These are phyloP conservation scores for Seiridium cupressi DNA, from an alignment of 2,329 filamentous ascomycete genomes.

Conservation along the genomic window DNA sequence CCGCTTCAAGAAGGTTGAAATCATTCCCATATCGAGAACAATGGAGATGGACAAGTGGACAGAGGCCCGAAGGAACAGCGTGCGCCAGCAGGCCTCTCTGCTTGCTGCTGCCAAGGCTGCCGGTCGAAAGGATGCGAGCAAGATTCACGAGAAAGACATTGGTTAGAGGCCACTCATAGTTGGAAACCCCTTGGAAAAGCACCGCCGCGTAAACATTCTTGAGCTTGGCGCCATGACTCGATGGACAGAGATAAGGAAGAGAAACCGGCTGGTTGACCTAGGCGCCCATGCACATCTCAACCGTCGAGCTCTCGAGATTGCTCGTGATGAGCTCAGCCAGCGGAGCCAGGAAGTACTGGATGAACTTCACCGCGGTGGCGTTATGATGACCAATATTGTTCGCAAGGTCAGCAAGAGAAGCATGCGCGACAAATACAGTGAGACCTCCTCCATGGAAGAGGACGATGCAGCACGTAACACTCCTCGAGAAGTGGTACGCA, in stretches of 20 bases:
- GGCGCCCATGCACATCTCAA: conserved; percentile 32
- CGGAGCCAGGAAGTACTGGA: conserved; percentile 23
- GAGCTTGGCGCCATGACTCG: conserved; percentile 67
- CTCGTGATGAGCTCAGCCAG: conserved; percentile 26
- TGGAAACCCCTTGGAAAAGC: conserved; percentile 68
- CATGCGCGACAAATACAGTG: conserved; percentile 24
- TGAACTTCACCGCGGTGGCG: conserved; percentile 26
- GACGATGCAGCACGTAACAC: conserved; percentile 21
- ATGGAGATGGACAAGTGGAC: conserved; percentile 53
- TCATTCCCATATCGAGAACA: conserved; percentile 62
- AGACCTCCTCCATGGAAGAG: conserved; percentile 14
- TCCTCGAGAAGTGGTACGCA: conserved; percentile 12
- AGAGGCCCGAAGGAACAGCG: conserved; percentile 46
- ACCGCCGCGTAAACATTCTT: conserved; percentile 67
- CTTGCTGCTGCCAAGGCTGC: conserved; percentile 30
- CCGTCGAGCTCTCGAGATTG: conserved; percentile 29
- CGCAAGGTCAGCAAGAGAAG: conserved; percentile 32
- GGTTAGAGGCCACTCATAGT: conserved; percentile 68
- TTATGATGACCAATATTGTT: conserved; percentile 26
- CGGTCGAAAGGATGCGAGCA: conserved; percentile 21
- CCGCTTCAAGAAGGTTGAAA: conserved; percentile 65
- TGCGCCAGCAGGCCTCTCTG: conserved; percentile 40
- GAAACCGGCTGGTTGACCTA: conserved; percentile 56
- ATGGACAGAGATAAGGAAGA: conserved; percentile 70
- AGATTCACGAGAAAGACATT: conserved; percentile 52